These are phyloP conservation scores for Penicillium vulpinum DNA, from an alignment of 2,329 filamentous ascomycete genomes.

Conservation along the genomic window DNA sequence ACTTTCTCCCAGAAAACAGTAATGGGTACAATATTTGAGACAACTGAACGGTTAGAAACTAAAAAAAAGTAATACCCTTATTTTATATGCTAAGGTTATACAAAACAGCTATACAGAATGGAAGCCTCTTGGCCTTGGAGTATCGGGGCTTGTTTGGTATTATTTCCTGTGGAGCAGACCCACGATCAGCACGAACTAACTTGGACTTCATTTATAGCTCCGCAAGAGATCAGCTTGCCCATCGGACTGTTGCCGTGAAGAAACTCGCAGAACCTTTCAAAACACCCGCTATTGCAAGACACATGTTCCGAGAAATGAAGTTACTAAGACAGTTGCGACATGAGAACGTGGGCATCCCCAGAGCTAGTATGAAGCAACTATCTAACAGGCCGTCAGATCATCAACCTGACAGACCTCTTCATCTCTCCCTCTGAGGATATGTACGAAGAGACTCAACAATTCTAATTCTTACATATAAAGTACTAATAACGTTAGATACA, in stretches of 20 bases:
- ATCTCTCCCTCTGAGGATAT: conserved; percentile 98
- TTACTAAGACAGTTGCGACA: conserved; percentile 93
- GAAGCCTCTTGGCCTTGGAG: conserved; percentile 97
- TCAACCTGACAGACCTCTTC: conserved; percentile 98
- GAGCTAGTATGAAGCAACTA: background rate
- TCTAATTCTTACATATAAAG: background rate
- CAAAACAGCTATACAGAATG: conserved; percentile 82
- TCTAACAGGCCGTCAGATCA: conserved; percentile 62
- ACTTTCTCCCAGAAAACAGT: conserved; percentile 98
- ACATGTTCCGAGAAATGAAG: conserved; percentile 96
- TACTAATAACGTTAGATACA: conserved; percentile 64
- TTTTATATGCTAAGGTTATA: background rate
- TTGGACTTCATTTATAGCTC: conserved; percentile 64
- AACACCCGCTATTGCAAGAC: conserved; percentile 94
- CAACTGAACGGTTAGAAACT: conserved; percentile 79
- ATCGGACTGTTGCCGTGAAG: conserved; percentile 95
- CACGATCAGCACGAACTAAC: background rate
- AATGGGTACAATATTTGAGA: conserved; percentile 98
- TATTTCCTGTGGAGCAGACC: conserved; percentile 29
- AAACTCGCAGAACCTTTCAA: conserved; percentile 99
- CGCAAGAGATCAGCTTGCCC: conserved; percentile 93
- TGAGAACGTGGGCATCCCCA: conserved; percentile 71
- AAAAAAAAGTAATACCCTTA: background rate
- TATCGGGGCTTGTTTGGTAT: conserved; percentile 96
- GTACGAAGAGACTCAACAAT: conserved; percentile 53